Evolutionary conservation across 192 early-diverging fungal genomes (phyloP).

Genomic region (Phlyctochytrium planicorne): DNA sequence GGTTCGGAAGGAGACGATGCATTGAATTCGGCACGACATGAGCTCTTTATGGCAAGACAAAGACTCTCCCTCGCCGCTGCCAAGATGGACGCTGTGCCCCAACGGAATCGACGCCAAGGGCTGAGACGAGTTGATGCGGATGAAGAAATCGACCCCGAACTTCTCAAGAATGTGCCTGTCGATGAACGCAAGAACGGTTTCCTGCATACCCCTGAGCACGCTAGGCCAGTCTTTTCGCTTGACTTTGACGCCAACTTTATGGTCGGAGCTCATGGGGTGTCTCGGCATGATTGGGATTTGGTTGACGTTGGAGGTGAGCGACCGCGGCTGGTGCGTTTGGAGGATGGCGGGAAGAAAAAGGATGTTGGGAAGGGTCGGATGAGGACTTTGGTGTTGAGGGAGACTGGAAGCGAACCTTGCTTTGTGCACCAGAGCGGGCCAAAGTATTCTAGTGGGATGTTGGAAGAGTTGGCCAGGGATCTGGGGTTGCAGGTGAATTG

Average conservation of each 20-base stretch:
- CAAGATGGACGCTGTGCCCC: background rate
- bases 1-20: background rate
- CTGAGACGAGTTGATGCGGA: background rate
- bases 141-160: no score
- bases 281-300: background rate
- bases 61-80: background rate
- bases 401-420: background rate
- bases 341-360: no score
- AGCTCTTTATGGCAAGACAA: background rate
- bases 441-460: background rate
- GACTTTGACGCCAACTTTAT: background rate
- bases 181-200: background rate
- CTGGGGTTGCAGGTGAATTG: background rate
- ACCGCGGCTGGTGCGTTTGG: no score
- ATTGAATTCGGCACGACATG: background rate
- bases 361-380: background rate
- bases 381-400: background rate
- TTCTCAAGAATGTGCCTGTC: no score
- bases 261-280: background rate
- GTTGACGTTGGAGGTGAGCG: background rate
- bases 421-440: slow-evolving; percentile 1
- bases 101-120: background rate
- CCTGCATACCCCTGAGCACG: background rate
- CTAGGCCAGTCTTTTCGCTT: background rate
- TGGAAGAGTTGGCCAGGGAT: background rate